phyloP scores from a whole-genome alignment of 179 eudicot species.

The Beta lomatogona region DNA sequence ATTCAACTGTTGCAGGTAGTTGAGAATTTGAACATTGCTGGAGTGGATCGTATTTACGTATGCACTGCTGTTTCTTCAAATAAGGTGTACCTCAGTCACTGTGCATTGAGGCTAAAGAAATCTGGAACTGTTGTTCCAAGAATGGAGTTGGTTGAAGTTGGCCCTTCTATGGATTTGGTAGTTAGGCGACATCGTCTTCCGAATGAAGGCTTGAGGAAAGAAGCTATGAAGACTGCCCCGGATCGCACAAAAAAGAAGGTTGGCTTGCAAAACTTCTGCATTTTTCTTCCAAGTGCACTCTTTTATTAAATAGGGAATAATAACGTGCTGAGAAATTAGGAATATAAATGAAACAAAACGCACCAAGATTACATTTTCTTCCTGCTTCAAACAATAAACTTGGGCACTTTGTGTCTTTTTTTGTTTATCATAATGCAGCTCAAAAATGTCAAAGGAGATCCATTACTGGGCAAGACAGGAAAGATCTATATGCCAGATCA shows the following conservation, averaged over 20 bases:
- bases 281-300: not conserved
- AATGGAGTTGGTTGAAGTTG: slow-evolving; percentile 85
- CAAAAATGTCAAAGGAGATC: slow-evolving; percentile 82
- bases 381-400: not conserved
- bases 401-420: not conserved
- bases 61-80: slow-evolving; percentile 80
- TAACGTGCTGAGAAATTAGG: not conserved
- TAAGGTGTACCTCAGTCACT: slow-evolving; percentile 68
- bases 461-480: slow-evolving; percentile 72
- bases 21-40: slow-evolving; percentile 79
- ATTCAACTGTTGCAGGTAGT: slow-evolving; percentile 47
- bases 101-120: slow-evolving; percentile 79
- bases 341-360: not conserved
- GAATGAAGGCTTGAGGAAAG: slow-evolving; percentile 66
- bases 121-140: slow-evolving; percentile 78
- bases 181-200: slow-evolving; percentile 80
- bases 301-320: not conserved
- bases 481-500: slow-evolving; percentile 89
- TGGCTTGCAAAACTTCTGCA: slow-evolving; percentile 1
- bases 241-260: slow-evolving; percentile 79
- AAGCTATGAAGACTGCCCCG: slow-evolving; percentile 76
- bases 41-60: slow-evolving; percentile 80
- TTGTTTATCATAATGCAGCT: slow-evolving; percentile 39
- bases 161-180: slow-evolving; percentile 90
- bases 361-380: not conserved